Conservation (phyloP, 176 grass and related monocot species). For the Carex myosuroides region DNA sequence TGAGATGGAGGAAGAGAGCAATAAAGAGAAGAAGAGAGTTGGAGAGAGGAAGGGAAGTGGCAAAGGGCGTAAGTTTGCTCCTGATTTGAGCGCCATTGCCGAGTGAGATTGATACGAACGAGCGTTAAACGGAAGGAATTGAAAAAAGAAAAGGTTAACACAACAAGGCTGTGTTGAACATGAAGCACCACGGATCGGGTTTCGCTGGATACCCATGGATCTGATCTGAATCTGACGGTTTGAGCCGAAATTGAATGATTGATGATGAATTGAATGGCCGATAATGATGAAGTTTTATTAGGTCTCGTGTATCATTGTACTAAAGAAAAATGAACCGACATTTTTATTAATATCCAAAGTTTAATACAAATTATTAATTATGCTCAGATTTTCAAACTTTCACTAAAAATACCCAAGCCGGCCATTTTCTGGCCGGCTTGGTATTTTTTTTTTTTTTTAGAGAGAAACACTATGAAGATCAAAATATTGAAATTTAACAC, state of each 20-base stretch:
- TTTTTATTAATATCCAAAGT: too few species aligned
- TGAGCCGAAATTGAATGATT: not conserved
- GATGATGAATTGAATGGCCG: too few species aligned
- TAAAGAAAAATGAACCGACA: too few species aligned
- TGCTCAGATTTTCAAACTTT: too few species aligned
- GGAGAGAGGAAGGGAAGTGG: slow-evolving; percentile 8
- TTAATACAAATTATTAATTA: too few species aligned
- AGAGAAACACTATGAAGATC: too few species aligned
- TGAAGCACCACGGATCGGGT: not conserved
- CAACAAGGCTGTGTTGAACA: not conserved
- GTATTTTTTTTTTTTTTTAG: too few species aligned
- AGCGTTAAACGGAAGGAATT: not conserved
- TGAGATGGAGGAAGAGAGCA: slow-evolving; percentile 28
- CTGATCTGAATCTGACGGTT: not conserved
- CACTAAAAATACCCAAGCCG: too few species aligned
- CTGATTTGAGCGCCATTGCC: slow-evolving; percentile 51
- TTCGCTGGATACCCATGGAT: not conserved
- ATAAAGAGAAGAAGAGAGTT: not conserved
- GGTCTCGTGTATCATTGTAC: not conserved
- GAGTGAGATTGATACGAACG: slow-evolving; percentile 32
- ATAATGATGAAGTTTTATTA: not conserved
- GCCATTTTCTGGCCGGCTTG: too few species aligned
- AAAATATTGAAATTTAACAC: too few species aligned
- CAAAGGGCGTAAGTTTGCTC: slow-evolving; percentile 36
- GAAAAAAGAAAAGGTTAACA: not conserved